Conservation (phyloP, 345 rosid species). For the Syzygium jambos region DNA sequence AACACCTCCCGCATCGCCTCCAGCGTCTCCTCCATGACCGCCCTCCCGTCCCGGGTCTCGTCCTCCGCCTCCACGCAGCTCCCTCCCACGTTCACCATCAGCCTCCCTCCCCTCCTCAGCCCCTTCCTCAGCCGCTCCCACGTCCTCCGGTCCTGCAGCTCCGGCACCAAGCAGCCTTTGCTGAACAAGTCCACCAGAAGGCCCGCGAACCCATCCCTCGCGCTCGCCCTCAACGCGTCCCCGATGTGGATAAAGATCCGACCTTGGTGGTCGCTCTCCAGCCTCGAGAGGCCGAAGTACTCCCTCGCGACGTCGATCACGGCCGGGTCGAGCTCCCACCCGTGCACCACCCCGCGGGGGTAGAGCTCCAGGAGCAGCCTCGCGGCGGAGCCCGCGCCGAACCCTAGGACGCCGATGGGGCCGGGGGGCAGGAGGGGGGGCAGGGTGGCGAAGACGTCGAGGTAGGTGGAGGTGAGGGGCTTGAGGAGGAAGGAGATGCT, state of each 20-base stretch:
- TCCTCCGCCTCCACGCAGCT: slow-evolving; percentile 73
- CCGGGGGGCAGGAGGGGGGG: slow-evolving; percentile 72
- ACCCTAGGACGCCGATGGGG: slow-evolving; percentile 70
- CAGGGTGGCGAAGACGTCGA: slow-evolving; percentile 75
- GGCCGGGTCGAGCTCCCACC: slow-evolving; percentile 92
- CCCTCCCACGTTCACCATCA: slow-evolving; percentile 63
- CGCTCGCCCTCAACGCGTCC: slow-evolving; percentile 46
- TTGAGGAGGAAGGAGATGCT: slow-evolving; percentile 70
- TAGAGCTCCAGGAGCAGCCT: slow-evolving; percentile 59
- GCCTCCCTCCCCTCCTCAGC: slow-evolving; percentile 63
- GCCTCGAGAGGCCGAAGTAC: slow-evolving; percentile 56
- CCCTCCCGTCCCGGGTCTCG: slow-evolving; percentile 46
- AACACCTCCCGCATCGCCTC: slow-evolving; percentile 58
- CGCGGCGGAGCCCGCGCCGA: slow-evolving; percentile 82
- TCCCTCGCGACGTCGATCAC: slow-evolving; percentile 73
- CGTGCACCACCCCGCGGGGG: slow-evolving; percentile 48
- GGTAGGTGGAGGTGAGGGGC: slow-evolving; percentile 63
- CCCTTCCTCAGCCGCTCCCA: slow-evolving; percentile 50
- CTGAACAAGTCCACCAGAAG: slow-evolving; percentile 63
- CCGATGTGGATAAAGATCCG: slow-evolving; percentile 60
- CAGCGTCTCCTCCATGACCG: slow-evolving; percentile 65
- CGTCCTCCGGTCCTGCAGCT: slow-evolving; percentile 73
- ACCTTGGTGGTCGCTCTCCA: slow-evolving; percentile 48
- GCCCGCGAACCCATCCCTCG: slow-evolving; percentile 51
- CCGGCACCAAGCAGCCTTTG: slow-evolving; percentile 62